Conservation (phyloP, 805 yeast genomes). For the Saturnispora quitensis region DNA sequence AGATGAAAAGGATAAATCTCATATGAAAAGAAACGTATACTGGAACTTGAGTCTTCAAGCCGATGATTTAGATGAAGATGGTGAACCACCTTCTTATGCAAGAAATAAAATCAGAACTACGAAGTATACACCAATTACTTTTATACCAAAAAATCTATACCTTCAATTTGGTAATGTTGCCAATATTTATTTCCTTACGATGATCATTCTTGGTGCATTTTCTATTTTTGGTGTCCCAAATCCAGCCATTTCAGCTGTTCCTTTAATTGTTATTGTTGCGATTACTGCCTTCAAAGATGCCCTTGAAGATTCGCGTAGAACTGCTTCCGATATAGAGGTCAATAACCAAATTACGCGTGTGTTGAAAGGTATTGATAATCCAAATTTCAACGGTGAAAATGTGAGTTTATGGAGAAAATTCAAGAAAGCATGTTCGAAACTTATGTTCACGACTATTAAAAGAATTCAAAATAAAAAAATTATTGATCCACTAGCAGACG, state of each 20-base stretch:
- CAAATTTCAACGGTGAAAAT: slow-evolving; percentile 54
- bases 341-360: slow-evolving; percentile 69
- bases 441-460: slow-evolving; percentile 13
- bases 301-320: slow-evolving; percentile 70
- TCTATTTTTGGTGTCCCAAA: slow-evolving; percentile 72
- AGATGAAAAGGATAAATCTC: slow-evolving; percentile 22
- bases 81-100: slow-evolving; percentile 55
- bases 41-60: slow-evolving; percentile 56
- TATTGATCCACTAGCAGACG: slow-evolving; percentile 23
- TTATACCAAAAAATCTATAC: slow-evolving; percentile 74
- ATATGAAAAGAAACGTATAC: slow-evolving; percentile 38
- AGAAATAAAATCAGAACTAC: slow-evolving; percentile 93
- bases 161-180: slow-evolving; percentile 86
- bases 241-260: slow-evolving; percentile 69
- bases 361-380: slow-evolving; percentile 44
- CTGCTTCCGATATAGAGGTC: slow-evolving; percentile 60
- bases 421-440: slow-evolving; percentile 37
- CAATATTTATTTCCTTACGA: slow-evolving; percentile 72
- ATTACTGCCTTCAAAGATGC: slow-evolving; percentile 77
- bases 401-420: slow-evolving; percentile 61
- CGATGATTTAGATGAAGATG: slow-evolving; percentile 42
- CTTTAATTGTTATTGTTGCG: slow-evolving; percentile 65
- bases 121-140: slow-evolving; percentile 84
- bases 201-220: slow-evolving; percentile 74
- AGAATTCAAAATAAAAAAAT: slow-evolving; percentile 18